Base-by-base conservation (phyloP, 2,329 filamentous ascomycete genomes). In the Xylariaceae sp. region DNA sequence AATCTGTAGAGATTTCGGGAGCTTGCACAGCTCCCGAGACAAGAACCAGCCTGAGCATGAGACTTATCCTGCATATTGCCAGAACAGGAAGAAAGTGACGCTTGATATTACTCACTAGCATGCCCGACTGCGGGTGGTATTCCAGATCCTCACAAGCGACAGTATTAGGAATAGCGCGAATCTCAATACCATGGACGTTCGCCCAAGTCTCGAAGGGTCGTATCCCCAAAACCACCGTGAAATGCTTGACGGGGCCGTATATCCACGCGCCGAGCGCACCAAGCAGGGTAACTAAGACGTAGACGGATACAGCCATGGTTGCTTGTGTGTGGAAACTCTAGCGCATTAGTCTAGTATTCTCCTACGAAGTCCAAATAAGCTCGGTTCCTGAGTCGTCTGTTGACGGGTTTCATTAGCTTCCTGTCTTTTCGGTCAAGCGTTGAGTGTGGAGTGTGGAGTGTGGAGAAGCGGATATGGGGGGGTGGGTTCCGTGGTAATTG, bases 121-220 rank as follows among this genome's bases (percentile, higher is more conserved):
- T 53, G 0, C 76, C 73, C 13, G 76, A 78, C 0, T 74, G 65
- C 1, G 64, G 63, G 55, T 85, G 77, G 50, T 82, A 75, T 60
- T 86, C 82, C 3, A 87, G 41, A 55, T 87, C 84, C 60, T 87
- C 84, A 62, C 83, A 86, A 13, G 81, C 73, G 2, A 73, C 64
- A 0, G 83, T 85, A 56, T 82, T 78, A 0, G 74, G 66, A 8
- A 86, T 80, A 8, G 63, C 55, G 5, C 37, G 50, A 6, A 58
- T 64, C 40, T 66, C 62, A 10, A 58, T 43, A 7, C 65, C 62
- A n/a, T 63, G 58, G 13, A 64, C 26, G 37, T 62, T 64, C 21
- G 51, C 47, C 41, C 52, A 50, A 36, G 53, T 42, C 29, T 46
- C 44, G 20, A 62, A 55, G 1, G 58, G 56, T 32, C 60, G 52